Conservation (phyloP, 768 basidiomycete genomes). For the Leccinum pellstonianum region DNA sequence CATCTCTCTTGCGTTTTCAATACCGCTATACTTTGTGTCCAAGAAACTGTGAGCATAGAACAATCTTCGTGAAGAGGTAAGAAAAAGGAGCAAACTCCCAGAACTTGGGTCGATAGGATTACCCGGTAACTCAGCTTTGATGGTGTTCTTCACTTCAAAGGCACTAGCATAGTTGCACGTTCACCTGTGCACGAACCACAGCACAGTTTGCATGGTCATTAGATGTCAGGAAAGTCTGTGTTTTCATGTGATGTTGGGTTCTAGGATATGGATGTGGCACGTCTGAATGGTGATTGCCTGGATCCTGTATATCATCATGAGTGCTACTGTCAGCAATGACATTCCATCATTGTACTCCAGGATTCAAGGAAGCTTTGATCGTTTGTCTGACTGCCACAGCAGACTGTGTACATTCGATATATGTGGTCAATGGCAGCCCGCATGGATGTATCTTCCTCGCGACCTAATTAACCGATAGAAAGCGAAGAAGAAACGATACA, state of each 20-base stretch:
- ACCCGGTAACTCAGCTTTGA: too few relatives aligned
- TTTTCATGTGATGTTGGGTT: not conserved
- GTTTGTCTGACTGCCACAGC: not conserved
- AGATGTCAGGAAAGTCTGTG: not conserved
- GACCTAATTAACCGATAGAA: conserved; percentile 3
- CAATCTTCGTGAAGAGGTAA: too few relatives aligned
- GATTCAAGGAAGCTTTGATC: not conserved
- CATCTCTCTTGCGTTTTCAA: too few relatives aligned
- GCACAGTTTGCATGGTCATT: too few relatives aligned
- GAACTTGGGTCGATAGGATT: too few relatives aligned
- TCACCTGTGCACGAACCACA: too few relatives aligned
- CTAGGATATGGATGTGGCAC: not conserved
- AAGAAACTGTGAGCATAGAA: too few relatives aligned
- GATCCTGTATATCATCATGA: conserved; percentile 13
- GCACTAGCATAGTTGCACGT: too few relatives aligned
- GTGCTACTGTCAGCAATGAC: not conserved
- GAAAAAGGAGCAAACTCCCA: too few relatives aligned
- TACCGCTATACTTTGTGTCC: too few relatives aligned
- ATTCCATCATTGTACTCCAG: conserved; percentile 13
- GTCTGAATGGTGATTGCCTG: not conserved
- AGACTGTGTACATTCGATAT: not conserved
- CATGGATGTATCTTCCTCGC: conserved; percentile 22
- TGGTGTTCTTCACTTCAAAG: too few relatives aligned
- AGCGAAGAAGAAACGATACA: conserved; percentile 8
- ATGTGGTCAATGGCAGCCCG: conserved; percentile 29